These are phyloP conservation scores for Elsinoe fawcettii DNA, from an alignment of 2,329 filamentous ascomycete species.

Conservation along the genomic window DNA sequence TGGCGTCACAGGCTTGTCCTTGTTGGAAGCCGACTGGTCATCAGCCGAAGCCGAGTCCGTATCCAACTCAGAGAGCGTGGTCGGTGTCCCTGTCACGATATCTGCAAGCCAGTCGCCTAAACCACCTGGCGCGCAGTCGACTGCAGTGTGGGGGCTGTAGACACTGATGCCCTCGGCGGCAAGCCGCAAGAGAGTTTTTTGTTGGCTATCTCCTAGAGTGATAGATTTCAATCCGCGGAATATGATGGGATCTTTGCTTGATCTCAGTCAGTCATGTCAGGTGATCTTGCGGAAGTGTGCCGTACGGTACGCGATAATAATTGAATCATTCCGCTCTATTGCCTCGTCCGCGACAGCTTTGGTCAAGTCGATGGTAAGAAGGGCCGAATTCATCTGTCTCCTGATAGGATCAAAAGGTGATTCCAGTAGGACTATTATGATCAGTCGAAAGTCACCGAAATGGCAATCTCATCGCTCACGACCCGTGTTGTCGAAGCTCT, in stretches of 20 bases:
- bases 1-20: slow-evolving; percentile 16
- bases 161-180: slow-evolving; percentile 84
- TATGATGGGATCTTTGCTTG: slow-evolving; percentile 76
- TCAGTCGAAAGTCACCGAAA: slow-evolving; percentile 10
- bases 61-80: slow-evolving; percentile 21
- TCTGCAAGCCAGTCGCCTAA: slow-evolving; percentile 93
- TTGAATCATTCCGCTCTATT: slow-evolving; percentile 63
- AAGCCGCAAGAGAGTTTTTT: slow-evolving; percentile 72
- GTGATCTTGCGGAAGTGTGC: slow-evolving; percentile 14
- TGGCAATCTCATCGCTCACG: slow-evolving; percentile 33
- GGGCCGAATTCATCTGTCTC: slow-evolving; percentile 56
- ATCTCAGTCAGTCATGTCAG: slow-evolving; percentile 22
- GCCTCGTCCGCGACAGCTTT: slow-evolving; percentile 84
- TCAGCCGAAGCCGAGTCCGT: not conserved
- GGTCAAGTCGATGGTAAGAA: slow-evolving; percentile 87
- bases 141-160: slow-evolving; percentile 90
- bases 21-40: not conserved
- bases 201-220: slow-evolving; percentile 76
- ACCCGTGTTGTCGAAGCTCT: slow-evolving; percentile 94
- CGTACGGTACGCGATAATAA: slow-evolving; percentile 84
- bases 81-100: slow-evolving; percentile 58
- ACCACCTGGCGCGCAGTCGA: slow-evolving; percentile 77
- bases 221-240: slow-evolving; percentile 87
- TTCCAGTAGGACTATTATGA: slow-evolving; percentile 55
- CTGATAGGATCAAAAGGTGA: slow-evolving; percentile 53